Base-by-base conservation (phyloP, 768 basidiomycete genomes). In the Rhodotorula graminis region DNA sequence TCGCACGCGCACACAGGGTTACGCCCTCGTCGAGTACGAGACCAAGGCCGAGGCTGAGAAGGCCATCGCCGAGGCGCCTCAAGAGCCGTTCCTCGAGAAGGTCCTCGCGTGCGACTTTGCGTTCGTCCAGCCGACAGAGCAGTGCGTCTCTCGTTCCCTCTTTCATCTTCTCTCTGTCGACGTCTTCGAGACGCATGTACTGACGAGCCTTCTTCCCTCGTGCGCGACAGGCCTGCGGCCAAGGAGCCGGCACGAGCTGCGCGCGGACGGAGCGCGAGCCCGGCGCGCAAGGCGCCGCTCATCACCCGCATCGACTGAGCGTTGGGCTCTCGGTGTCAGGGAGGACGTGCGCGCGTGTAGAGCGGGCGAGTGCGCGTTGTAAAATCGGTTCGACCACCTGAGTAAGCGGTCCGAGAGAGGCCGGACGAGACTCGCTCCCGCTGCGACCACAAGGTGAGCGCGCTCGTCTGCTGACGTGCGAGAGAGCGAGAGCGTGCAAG, bases 21-120 rank as follows among this genome's bases (percentile, higher is more conserved):
- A 99, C 83, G 95, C 94, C 9, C 84, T 99, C 66, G 92, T 99
- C 63, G 96, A 99, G 82, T 99, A 97, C 80, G 93, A 94, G 79
- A 94, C 92, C 11, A 90, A 91, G 87, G 85, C 88, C 19, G 94
- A 98, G 72, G 96, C 96, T 2, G 92, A 96, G 78, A 87, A 88
- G 40, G 96, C 96, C 27, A 95, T 99, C 73, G 90, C 93, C 68
- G 89, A 89, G 59, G 93, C 93, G 37, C 88, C 89, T 33, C 91
- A 92, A 6, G 88, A 91, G 9, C 84, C 86, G 12, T 81, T 98
- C 67, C 82, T 99, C 66, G 96, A 96, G 78, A 92, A 98, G 82
- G 83, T 82, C 27, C 84, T 98, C 57, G 87, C 90, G 75, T 94
- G 92, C 77, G 94, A 96, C 79, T 97, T 91, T 80, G 92, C 90